Evolutionary conservation across 2,329 filamentous ascomycete genomes (phyloP).

Genomic region (Paraphoma chrysanthemicola): DNA sequence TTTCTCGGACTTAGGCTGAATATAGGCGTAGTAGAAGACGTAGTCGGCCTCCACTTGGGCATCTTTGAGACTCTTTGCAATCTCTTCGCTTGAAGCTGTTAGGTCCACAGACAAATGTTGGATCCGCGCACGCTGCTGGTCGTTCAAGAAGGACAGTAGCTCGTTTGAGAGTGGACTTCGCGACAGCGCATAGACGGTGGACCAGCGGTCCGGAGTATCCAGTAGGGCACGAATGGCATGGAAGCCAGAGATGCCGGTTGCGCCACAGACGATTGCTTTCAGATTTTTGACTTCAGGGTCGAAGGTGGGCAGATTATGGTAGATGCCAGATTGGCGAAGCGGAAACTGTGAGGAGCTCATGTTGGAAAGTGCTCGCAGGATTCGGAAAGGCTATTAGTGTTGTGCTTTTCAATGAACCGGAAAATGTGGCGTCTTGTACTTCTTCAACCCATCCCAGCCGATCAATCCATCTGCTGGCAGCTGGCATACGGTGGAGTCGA

Average conservation of each 20-base stretch:
- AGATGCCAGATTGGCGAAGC: slow-evolving; percentile 16
- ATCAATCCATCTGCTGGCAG: too few species aligned
- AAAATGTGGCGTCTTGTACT: too few species aligned
- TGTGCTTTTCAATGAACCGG: too few species aligned
- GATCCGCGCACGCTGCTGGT: slow-evolving; percentile 13
- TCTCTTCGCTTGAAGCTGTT: slow-evolving; percentile 1
- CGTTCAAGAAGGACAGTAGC: slow-evolving; percentile 6
- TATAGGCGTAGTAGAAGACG: slow-evolving; percentile 23
- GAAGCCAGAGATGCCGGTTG: slow-evolving; percentile 19
- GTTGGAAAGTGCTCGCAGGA: too few species aligned
- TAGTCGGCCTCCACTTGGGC: slow-evolving; percentile 3
- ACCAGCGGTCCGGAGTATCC: slow-evolving; percentile 14
- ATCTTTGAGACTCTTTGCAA: slow-evolving; percentile 7
- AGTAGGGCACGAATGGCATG: slow-evolving; percentile 11
- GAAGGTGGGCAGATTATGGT: slow-evolving; percentile 18
- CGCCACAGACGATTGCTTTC: slow-evolving; percentile 17
- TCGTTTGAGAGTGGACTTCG: slow-evolving; percentile 6
- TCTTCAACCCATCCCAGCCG: too few species aligned
- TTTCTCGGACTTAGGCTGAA: slow-evolving; percentile 9
- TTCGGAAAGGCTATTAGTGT: too few species aligned
- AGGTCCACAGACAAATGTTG: slow-evolving; percentile 19
- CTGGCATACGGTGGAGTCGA: too few species aligned
- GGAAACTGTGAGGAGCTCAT: too few species aligned
- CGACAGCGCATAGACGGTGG: slow-evolving; percentile 15
- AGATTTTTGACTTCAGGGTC: slow-evolving; percentile 2